Percentiles rank a stretch among this genome's conserved stretches.
These are phyloP conservation scores for Pyrenula massariospora DNA, from an alignment of 495 filamentous ascomycete genomes.

Conservation along the genomic window DNA sequence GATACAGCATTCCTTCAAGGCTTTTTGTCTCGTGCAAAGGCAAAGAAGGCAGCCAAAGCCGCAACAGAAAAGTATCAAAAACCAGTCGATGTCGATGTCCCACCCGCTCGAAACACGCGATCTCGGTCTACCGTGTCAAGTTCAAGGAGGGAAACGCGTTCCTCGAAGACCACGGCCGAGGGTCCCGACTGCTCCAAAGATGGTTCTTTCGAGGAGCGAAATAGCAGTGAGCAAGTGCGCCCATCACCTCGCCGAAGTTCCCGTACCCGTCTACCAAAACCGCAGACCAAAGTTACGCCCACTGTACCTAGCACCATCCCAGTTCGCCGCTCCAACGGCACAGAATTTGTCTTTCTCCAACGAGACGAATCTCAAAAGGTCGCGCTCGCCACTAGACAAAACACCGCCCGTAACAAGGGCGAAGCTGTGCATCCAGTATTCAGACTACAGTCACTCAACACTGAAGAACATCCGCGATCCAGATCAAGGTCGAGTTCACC, in stretches of 20 bases:
- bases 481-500: neutral
- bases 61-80: constrained; percentile 6
- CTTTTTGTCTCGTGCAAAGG: constrained; percentile 48
- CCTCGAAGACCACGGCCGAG: constrained; percentile 4
- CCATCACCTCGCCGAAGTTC: constrained; percentile 28
- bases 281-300: constrained; percentile 13
- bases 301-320: constrained; percentile 36
- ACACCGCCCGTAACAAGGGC: constrained; percentile 48
- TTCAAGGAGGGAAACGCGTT: constrained; percentile 23
- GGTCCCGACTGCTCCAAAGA: neutral
- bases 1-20: constrained; percentile 49
- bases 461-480: constrained; percentile 7
- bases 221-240: neutral
- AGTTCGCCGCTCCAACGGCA: constrained; percentile 42
- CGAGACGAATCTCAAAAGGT: constrained; percentile 47
- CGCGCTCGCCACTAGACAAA: constrained; percentile 37
- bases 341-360: constrained; percentile 42
- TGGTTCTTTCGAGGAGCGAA: neutral
- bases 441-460: constrained; percentile 29
- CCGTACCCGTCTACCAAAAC: constrained; percentile 21
- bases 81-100: neutral
- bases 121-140: constrained; percentile 41
- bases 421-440: constrained; percentile 33
- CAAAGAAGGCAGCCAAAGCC: constrained; percentile 43
- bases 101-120: constrained; percentile 14